phyloP scores from a whole-genome alignment of 2,329 filamentous ascomycete species.

The Colletotrichum melonis region DNA sequence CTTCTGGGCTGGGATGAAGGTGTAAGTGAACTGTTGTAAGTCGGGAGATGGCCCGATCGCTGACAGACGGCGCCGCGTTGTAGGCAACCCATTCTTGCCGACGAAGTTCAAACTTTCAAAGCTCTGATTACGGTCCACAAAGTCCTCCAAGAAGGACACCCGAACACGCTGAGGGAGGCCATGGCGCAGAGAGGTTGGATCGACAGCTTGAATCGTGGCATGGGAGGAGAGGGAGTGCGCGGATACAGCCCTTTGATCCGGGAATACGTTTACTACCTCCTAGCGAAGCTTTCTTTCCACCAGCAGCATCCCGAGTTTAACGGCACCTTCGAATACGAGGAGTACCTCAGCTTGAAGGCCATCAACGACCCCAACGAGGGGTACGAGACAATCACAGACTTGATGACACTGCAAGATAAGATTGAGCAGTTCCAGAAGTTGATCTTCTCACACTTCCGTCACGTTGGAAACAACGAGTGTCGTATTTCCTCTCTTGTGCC shows the following conservation, averaged over 20 bases:
- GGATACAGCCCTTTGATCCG: slow-evolving; percentile 93
- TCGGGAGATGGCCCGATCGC: not conserved
- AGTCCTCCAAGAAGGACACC: slow-evolving; percentile 96
- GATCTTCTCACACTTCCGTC: slow-evolving; percentile 96
- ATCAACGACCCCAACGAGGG: slow-evolving; percentile 99
- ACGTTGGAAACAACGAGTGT: slow-evolving; percentile 94
- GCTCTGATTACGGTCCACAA: slow-evolving; percentile 97
- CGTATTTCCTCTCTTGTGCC: slow-evolving; percentile 94
- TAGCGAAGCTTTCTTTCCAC: slow-evolving; percentile 96
- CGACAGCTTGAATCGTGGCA: slow-evolving; percentile 88
- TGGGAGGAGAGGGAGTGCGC: slow-evolving; percentile 84
- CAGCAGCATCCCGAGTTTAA: slow-evolving; percentile 98
- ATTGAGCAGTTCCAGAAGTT: slow-evolving; percentile 99
- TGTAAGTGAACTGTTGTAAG: slow-evolving; percentile 68
- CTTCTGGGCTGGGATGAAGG: slow-evolving; percentile 99
- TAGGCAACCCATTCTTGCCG: slow-evolving; percentile 96
- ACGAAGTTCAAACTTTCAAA: slow-evolving; percentile 99
- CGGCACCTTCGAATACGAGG: slow-evolving; percentile 98
- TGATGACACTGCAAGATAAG: slow-evolving; percentile 97
- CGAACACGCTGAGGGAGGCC: slow-evolving; percentile 86
- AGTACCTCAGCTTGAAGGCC: slow-evolving; percentile 97
- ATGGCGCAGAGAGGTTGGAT: slow-evolving; percentile 92
- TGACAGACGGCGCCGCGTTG: not conserved
- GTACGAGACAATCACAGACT: slow-evolving; percentile 94
- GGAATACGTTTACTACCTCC: slow-evolving; percentile 96